phyloP scores from a whole-genome alignment of 495 filamentous ascomycete genomes.

The Oidiodendron maius region DNA sequence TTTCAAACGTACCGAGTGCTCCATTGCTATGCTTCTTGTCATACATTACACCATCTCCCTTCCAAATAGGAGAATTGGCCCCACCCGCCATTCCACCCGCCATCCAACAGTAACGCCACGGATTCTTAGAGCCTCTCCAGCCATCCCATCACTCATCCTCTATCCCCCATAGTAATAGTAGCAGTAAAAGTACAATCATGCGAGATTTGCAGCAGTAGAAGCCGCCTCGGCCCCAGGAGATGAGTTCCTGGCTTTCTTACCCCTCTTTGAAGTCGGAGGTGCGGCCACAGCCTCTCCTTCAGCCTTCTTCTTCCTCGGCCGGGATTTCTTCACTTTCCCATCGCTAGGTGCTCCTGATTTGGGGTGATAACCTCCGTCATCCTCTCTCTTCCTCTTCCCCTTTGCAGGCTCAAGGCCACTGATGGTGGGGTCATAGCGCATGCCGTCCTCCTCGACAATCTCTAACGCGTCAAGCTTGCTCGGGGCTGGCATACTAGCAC shows the following conservation, averaged over 20 bases:
- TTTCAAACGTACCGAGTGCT: too few species aligned
- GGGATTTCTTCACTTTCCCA: slow-evolving; percentile 14
- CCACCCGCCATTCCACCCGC: too few species aligned
- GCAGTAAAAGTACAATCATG: too few species aligned
- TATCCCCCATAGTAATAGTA: too few species aligned
- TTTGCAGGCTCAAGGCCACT: slow-evolving; percentile 31
- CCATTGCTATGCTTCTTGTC: too few species aligned
- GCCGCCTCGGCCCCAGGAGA: slow-evolving; percentile 1
- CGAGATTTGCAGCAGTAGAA: background rate
- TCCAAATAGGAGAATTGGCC: too few species aligned
- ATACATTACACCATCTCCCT: too few species aligned
- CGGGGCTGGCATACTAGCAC: slow-evolving; percentile 30
- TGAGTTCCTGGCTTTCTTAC: slow-evolving; percentile 8
- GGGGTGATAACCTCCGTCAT: slow-evolving; percentile 65
- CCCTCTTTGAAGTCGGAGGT: slow-evolving; percentile 1
- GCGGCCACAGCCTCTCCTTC: slow-evolving; percentile 1
- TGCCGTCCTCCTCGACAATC: slow-evolving; percentile 25
- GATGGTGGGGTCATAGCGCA: slow-evolving; percentile 28
- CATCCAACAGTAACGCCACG: too few species aligned
- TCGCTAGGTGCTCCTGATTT: slow-evolving; percentile 30
- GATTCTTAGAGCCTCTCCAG: too few species aligned
- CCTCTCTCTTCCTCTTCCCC: slow-evolving; percentile 48
- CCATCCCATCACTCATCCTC: too few species aligned
- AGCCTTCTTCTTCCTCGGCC: slow-evolving; percentile 14
- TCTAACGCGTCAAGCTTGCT: slow-evolving; percentile 23